Base-by-base conservation (phyloP, 352 stramenopile genomes). In the Globisporangium heterothallicum region DNA sequence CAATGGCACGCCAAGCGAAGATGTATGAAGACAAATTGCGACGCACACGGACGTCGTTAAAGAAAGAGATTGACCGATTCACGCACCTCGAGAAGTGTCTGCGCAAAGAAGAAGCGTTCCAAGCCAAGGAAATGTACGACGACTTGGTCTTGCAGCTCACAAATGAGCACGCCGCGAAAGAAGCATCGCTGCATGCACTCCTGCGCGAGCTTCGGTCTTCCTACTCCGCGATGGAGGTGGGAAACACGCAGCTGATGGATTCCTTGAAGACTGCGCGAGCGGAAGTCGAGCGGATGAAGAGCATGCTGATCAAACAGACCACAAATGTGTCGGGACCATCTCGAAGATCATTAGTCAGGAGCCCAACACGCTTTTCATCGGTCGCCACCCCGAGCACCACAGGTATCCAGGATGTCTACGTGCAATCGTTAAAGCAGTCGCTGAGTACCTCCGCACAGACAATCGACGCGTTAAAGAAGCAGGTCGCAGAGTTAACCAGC, bases 41-140 rank as follows among this genome's bases (percentile, higher is more conserved):
- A 36, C 75, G 74, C 35, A 74, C 71, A 14, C 61, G 78, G 2
- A 57, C 55, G 19, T 69, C 74, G 30, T 58, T 80, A 16, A 68
- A 74, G 51, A 88, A 86, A 56, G 78, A 88, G 47, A 73, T 86
- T 40, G 71, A 86, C 7, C 63, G 75, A 13, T 76, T 86, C 54
- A 56, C 74, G 22, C 61, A 56, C 4, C 61, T 88, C 12, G 78
- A 88, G 50, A 75, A 74, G 43, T 88, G 78, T 63, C 59, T 88
- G 4, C 71, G 78, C 25, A 60, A 67, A 6, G 78, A 88, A 53
- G 72, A 88, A 44, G 59, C 67, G 13, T 63, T 69, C 6, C 78
- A 86, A 47, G 62, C 72, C 2, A 78, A 76, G 25, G 58, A 43
- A 4, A 76, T 67, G 53, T 65, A 84, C 46, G 72, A 78, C 13